These are phyloP conservation scores for Eimeria sp. DNA, from an alignment of 169 alveolate species.

Conservation along the genomic window DNA sequence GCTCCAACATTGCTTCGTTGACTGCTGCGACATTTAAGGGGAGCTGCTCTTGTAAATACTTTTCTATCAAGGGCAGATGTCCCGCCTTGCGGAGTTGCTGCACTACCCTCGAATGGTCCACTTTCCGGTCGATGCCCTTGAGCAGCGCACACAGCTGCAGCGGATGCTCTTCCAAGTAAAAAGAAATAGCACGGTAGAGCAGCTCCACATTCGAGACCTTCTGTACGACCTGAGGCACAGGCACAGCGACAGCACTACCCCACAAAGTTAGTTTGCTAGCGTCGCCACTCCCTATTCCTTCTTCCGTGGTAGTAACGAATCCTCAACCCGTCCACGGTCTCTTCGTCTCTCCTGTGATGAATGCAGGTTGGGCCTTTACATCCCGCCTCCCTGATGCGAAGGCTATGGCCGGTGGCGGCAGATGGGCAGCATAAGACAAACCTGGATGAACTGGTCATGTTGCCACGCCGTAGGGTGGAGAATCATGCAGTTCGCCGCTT, in stretches of 20 bases:
- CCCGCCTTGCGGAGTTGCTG: constrained; percentile 90
- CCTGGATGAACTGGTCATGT: constrained; percentile 95
- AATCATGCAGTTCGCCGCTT: constrained; percentile 98
- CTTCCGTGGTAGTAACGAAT: not conserved
- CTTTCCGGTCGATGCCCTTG: constrained; percentile 86
- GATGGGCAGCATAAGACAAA: constrained; percentile 35
- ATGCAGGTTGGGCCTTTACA: not conserved
- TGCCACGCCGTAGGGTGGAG: constrained; percentile 99
- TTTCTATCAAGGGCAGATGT: constrained; percentile 91
- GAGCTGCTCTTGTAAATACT: constrained; percentile 89
- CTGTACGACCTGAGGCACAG: constrained; percentile 74
- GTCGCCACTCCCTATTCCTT: not conserved
- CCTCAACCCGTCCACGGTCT: not conserved
- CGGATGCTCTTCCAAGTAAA: constrained; percentile 99
- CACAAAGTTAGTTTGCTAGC: not conserved
- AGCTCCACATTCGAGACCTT: constrained; percentile 98
- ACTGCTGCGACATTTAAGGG: constrained; percentile 94
- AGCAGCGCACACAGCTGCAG: constrained; percentile 96
- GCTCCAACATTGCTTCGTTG: constrained; percentile 99
- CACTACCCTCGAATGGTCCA: constrained; percentile 97
- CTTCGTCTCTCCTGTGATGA: not conserved
- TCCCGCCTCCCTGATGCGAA: not conserved
- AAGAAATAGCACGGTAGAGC: constrained; percentile 98
- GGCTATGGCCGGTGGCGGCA: not conserved
- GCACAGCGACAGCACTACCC: not conserved